A percentile compares a stretch with the other conserved stretches of the same genome.
These are phyloP conservation scores for Salix purpurea DNA, from an alignment of 345 rosid species.

Conservation along the genomic window DNA sequence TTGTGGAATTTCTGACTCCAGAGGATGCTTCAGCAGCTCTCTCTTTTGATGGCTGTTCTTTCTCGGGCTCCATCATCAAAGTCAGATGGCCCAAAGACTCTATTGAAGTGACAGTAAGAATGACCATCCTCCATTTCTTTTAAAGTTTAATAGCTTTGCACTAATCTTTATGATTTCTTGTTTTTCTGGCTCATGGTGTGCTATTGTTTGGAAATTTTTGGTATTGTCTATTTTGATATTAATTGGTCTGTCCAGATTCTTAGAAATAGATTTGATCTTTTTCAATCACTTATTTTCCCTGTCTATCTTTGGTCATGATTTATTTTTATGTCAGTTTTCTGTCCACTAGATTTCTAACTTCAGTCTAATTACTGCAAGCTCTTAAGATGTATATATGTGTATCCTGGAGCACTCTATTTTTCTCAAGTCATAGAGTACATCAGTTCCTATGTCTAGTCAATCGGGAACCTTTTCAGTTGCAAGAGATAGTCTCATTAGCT, in stretches of 20 bases:
- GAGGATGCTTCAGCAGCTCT: slow-evolving; percentile 94
- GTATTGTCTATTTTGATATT: background rate
- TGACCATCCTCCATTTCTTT: slow-evolving; percentile 20
- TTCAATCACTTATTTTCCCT: background rate
- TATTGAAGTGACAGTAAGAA: slow-evolving; percentile 75
- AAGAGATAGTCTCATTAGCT: background rate
- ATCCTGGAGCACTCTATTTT: background rate
- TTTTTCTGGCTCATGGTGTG: background rate
- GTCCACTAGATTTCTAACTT: background rate
- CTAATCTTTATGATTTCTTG: background rate
- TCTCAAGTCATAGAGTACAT: background rate
- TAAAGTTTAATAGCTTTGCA: background rate
- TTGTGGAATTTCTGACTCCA: slow-evolving; percentile 91
- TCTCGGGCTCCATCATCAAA: slow-evolving; percentile 62
- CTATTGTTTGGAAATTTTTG: slow-evolving; percentile 3
- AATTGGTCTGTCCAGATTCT: background rate
- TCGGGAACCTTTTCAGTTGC: background rate
- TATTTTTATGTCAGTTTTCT: background rate
- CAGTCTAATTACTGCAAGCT: background rate
- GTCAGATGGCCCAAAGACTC: slow-evolving; percentile 86
- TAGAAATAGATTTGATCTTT: background rate
- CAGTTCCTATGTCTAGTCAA: background rate
- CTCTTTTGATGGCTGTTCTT: slow-evolving; percentile 62
- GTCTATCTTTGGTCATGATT: background rate
- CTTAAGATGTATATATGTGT: background rate